Percentiles rank a stretch among this genome's conserved stretches.
These are phyloP conservation scores for Mortierella claussenii DNA, from an alignment of 192 early-diverging fungal genomes.

Conservation along the genomic window DNA sequence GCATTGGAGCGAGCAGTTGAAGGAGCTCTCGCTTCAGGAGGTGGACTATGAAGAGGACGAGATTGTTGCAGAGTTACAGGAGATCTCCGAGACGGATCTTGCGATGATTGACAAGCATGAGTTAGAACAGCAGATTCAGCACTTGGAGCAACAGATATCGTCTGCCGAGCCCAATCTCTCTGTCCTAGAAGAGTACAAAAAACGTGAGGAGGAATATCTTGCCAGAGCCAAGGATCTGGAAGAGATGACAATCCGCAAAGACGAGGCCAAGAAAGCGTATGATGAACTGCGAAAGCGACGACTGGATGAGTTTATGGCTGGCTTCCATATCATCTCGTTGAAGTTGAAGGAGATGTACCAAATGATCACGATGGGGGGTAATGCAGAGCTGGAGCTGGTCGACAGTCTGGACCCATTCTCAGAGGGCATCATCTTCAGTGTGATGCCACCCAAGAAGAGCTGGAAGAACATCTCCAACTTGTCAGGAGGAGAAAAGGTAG, in stretches of 20 bases:
- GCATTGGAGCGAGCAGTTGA: conserved; percentile 61
- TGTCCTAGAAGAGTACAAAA: conserved; percentile 88
- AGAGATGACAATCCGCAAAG: conserved; percentile 74
- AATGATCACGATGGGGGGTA: conserved; percentile 98
- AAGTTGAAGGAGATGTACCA: conserved; percentile 99
- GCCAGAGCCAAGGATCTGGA: conserved; percentile 80
- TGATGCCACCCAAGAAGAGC: conserved; percentile 99
- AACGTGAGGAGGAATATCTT: conserved; percentile 79
- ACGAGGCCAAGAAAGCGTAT: conserved; percentile 76
- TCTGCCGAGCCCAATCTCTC: conserved; percentile 84
- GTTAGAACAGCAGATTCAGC: conserved; percentile 76
- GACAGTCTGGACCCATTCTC: conserved; percentile 98
- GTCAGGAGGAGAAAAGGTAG: conserved; percentile 99
- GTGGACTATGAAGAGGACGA: conserved; percentile 57
- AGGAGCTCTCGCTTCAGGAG: conserved; percentile 65
- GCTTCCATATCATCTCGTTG: conserved; percentile 92
- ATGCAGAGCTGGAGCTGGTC: conserved; percentile 97
- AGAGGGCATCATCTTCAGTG: conserved; percentile 97
- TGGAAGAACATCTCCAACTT: conserved; percentile 99
- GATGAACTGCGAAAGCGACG: conserved; percentile 83
- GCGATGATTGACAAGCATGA: conserved; percentile 70
- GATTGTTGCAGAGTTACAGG: conserved; percentile 60
- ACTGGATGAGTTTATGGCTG: conserved; percentile 94
- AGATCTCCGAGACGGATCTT: conserved; percentile 71
- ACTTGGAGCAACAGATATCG: conserved; percentile 72